Evolutionary conservation across 805 yeast genomes (phyloP), one percentile per base, ranked within the genome.

Genomic region (Debaryomyces maramus): DNA sequence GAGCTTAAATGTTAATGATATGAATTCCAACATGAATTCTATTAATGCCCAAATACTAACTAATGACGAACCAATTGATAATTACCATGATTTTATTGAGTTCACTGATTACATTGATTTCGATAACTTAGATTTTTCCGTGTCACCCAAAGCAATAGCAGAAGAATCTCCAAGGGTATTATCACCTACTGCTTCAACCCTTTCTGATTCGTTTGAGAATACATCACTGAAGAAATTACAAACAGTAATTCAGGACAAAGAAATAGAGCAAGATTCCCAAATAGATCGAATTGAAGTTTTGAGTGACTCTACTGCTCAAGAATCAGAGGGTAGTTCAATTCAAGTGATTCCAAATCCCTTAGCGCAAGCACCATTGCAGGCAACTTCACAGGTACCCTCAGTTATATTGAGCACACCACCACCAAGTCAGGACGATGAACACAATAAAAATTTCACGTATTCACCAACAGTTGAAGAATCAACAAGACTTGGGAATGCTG

Each of bases 81-180:
- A 52, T 29, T 50, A 40, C 36, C 46, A 46, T 21, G 71, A 67
- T 32, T 58, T 69, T n/a, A 59, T 67, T 43, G 74, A 69, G 41
- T 70, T 69, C 39, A 55, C 65, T 24, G 72, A 69, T 38, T 69
- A 57, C 43, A 62, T 70, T 37, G 71, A 68, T 46, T 58, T 61
- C 18, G 74, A 67, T 21, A 54, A 65, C 42, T 55, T 66, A 42
- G 59, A 60, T 47, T 63, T 66, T 32, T 48, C 58, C 0, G 32
- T 47, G 32, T 54, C 63, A 4, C 64, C 64, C 7, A 34, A 31
- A 10, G 35, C 18, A 10, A 6, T 6, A 1, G 39, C 9, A 6
- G 31, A 30, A 14, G 18, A 18, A 15, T 14, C 36, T 11, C 37
- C 37, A 23, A 21, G 15, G 22, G 23, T 32, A 13, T n/a, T 24